These are phyloP conservation scores for Aspergillus ustus DNA, from an alignment of 2,329 filamentous ascomycete genomes.

Conservation along the genomic window DNA sequence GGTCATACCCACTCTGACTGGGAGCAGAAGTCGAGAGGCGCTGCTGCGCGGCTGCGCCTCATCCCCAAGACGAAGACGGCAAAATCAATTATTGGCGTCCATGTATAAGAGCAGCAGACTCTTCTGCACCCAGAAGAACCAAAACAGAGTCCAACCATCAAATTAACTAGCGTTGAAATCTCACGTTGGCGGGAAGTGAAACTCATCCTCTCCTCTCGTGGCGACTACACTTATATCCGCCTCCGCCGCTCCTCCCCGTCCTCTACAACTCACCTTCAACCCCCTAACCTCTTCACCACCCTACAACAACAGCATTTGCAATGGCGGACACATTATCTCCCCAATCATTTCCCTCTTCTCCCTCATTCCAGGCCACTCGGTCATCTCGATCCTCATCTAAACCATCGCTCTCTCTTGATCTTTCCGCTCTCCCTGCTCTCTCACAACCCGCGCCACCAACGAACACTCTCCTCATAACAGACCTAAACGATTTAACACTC, in stretches of 20 bases:
- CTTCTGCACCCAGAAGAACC: background rate
- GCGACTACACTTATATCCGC: background rate
- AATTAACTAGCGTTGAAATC: background rate
- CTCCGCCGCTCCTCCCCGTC: background rate
- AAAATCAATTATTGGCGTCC: background rate
- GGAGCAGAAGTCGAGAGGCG: background rate
- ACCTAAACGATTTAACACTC: conserved; percentile 50
- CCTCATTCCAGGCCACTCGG: conserved; percentile 27
- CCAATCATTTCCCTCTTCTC: conserved; percentile 30
- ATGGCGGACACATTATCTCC: conserved; percentile 31
- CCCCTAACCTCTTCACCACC: background rate
- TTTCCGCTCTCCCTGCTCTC: conserved; percentile 51
- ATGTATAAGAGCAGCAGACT: background rate
- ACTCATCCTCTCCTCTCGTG: conserved; percentile 1
- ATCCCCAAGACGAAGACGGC: background rate
- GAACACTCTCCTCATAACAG: conserved; percentile 57
- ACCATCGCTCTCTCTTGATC: conserved; percentile 50
- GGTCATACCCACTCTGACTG: conserved; percentile 3
- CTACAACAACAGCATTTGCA: conserved; percentile 12
- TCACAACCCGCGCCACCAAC: conserved; percentile 51
- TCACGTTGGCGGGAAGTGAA: background rate
- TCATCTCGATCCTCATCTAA: conserved; percentile 34
- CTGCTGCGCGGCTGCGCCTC: background rate
- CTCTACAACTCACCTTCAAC: background rate
- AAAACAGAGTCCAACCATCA: background rate